Conservation (phyloP, 139 green algal genomes). For the Desmodesmus armatus region DNA sequence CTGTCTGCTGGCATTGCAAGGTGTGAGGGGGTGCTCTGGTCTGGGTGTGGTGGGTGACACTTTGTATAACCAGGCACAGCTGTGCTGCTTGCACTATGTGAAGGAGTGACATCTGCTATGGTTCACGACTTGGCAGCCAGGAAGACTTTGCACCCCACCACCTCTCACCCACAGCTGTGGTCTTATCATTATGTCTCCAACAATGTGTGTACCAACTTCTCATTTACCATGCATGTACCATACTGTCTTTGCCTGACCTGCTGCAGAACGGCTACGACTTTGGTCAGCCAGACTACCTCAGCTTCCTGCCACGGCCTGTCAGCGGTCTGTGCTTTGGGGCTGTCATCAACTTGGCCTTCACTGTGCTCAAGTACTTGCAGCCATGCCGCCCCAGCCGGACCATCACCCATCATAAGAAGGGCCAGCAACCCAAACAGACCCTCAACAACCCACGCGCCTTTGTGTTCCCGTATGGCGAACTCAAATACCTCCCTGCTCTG, state of each 20-base stretch:
- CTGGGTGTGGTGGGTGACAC: no score
- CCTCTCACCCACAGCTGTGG: not conserved
- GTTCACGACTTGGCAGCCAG: not conserved
- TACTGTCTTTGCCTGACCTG: not conserved
- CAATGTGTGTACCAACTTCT: not conserved
- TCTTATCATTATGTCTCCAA: not conserved
- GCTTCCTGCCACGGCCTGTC: not conserved
- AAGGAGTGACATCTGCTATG: not conserved
- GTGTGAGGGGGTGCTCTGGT: no score
- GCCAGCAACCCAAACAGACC: not conserved
- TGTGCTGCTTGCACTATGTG: not conserved
- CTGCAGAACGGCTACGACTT: not conserved
- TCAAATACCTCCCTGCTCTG: not conserved
- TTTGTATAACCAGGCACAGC: not conserved
- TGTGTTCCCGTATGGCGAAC: not conserved
- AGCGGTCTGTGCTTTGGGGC: not conserved
- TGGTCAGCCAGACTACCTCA: not conserved
- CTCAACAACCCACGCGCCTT: not conserved
- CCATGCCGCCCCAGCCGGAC: not conserved
- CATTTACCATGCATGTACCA: not conserved
- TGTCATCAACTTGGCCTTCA: not conserved
- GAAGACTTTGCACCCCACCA: not conserved
- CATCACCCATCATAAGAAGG: not conserved
- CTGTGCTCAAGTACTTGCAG: not conserved
- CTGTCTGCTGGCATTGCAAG: not conserved